Percentiles rank a stretch among this genome's conserved stretches.
These are phyloP conservation scores for Zopfochytrium polystomum DNA, from an alignment of 371 early-diverging fungal species.

Conservation along the genomic window DNA sequence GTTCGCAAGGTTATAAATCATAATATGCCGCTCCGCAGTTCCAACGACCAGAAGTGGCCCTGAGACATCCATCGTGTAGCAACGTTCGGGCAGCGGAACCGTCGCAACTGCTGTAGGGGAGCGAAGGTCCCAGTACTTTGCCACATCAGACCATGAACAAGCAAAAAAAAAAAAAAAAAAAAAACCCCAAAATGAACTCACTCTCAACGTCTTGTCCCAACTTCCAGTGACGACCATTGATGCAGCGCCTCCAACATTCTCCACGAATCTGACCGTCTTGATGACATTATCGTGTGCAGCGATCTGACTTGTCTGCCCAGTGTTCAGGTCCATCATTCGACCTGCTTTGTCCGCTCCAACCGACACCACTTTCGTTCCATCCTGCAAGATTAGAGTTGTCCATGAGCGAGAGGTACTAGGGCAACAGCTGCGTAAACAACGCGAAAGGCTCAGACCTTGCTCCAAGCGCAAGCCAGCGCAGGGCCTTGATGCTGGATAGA, in stretches of 20 bases:
- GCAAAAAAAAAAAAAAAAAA: not conserved
- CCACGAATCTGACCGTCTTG: slow-evolving; percentile 68
- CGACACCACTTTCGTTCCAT: slow-evolving; percentile 81
- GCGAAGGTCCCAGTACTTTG: slow-evolving; percentile 88
- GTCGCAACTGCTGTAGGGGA: slow-evolving; percentile 69
- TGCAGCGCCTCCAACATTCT: slow-evolving; percentile 42
- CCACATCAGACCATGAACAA: not conserved
- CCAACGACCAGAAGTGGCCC: slow-evolving; percentile 72
- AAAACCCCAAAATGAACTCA: slow-evolving; percentile 16
- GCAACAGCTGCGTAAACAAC: not conserved
- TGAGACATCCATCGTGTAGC: slow-evolving; percentile 83
- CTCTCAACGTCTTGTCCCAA: slow-evolving; percentile 95
- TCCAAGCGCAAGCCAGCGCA: slow-evolving; percentile 80
- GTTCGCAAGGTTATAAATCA: slow-evolving; percentile 75
- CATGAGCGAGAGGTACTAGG: slow-evolving; percentile 15
- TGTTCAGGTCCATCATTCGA: slow-evolving; percentile 71
- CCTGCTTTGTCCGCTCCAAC: slow-evolving; percentile 86
- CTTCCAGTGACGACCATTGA: slow-evolving; percentile 82
- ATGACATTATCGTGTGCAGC: slow-evolving; percentile 83
- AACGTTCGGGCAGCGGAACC: slow-evolving; percentile 77
- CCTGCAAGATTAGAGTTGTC: slow-evolving; percentile 47
- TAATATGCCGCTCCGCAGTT: slow-evolving; percentile 74
- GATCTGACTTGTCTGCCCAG: slow-evolving; percentile 73
- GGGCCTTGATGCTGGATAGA: slow-evolving; percentile 82
- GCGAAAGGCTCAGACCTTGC: slow-evolving; percentile 59